A percentile compares a stretch with the other conserved stretches of the same genome.
phyloP scores from a whole-genome alignment of 352 stramenopile species.

The Peronospora tabacina region DNA sequence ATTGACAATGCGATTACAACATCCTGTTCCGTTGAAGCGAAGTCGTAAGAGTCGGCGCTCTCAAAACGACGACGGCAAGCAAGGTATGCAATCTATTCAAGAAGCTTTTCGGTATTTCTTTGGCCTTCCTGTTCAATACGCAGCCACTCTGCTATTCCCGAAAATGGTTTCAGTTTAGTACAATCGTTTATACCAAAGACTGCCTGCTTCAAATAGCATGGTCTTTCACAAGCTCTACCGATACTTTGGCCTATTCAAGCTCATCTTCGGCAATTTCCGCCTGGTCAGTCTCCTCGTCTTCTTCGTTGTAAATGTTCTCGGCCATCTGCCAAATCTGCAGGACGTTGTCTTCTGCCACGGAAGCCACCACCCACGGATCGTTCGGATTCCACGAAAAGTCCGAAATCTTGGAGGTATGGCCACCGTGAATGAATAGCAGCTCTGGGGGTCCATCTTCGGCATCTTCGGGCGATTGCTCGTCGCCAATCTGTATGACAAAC shows the following conservation, averaged over 20 bases:
- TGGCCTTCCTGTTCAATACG: too few species aligned
- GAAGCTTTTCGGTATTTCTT: too few species aligned
- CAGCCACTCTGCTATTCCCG: too few species aligned
- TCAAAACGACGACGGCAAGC: too few species aligned
- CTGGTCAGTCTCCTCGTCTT: constrained; percentile 61
- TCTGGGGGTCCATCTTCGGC: constrained; percentile 97
- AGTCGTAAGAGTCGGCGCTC: too few species aligned
- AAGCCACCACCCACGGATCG: constrained; percentile 93
- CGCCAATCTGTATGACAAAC: constrained; percentile 70
- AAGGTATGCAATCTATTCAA: too few species aligned
- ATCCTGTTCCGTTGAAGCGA: too few species aligned
- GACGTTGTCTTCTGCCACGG: constrained; percentile 98
- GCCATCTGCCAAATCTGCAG: constrained; percentile 98
- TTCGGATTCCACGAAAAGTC: constrained; percentile 97
- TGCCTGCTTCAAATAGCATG: constrained; percentile 9
- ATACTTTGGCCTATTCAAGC: constrained; percentile 45
- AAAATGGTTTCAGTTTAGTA: too few species aligned
- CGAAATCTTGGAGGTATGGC: constrained; percentile 97
- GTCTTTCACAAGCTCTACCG: background rate
- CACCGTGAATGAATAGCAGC: constrained; percentile 98
- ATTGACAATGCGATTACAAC: too few species aligned
- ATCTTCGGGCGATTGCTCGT: constrained; percentile 94
- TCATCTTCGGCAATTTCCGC: constrained; percentile 69
- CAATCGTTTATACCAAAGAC: background rate
- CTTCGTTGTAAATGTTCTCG: constrained; percentile 97